Evolutionary conservation across 768 basidiomycete species (phyloP).

Genomic region (Neoboletus subvelutipes): DNA sequence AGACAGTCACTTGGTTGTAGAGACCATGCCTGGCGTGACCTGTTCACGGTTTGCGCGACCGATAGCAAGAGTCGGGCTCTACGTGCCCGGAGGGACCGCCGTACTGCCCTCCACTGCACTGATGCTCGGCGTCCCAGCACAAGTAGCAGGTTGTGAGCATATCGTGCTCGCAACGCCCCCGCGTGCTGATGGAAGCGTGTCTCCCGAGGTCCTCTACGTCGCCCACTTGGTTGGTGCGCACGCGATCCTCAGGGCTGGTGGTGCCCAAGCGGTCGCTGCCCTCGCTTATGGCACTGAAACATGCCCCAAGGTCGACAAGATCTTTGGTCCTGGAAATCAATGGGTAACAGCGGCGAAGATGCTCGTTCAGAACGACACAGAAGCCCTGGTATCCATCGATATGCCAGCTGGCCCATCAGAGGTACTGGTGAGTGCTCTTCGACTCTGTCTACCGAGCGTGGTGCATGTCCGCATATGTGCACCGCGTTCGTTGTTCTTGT

Average conservation of each 20-base stretch:
- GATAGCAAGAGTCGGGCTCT: slow-evolving; percentile 94
- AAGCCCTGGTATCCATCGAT: slow-evolving; percentile 94
- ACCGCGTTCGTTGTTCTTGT: slow-evolving; percentile 41
- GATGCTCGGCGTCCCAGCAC: slow-evolving; percentile 97
- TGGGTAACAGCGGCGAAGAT: slow-evolving; percentile 99
- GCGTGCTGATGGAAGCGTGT: slow-evolving; percentile 85
- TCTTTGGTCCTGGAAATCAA: slow-evolving; percentile 98
- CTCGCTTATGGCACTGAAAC: slow-evolving; percentile 95
- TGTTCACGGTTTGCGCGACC: slow-evolving; percentile 94
- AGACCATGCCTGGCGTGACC: slow-evolving; percentile 97
- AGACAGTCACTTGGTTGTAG: slow-evolving; percentile 68
- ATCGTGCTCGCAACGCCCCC: slow-evolving; percentile 98
- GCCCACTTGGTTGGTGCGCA: slow-evolving; percentile 89
- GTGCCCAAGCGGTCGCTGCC: slow-evolving; percentile 94
- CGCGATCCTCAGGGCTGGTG: slow-evolving; percentile 90
- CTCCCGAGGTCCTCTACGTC: slow-evolving; percentile 97
- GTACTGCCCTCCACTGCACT: slow-evolving; percentile 94
- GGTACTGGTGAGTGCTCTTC: slow-evolving; percentile 65
- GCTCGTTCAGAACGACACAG: slow-evolving; percentile 98
- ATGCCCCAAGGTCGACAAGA: slow-evolving; percentile 98
- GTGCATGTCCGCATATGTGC: slow-evolving; percentile 60
- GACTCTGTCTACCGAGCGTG: slow-evolving; percentile 45
- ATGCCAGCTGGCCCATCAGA: slow-evolving; percentile 99
- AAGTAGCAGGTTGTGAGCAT: slow-evolving; percentile 91
- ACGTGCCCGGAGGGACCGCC: slow-evolving; percentile 97